These are phyloP conservation scores for Fusarium siculi DNA, from an alignment of 2,329 filamentous ascomycete species.

Conservation along the genomic window DNA sequence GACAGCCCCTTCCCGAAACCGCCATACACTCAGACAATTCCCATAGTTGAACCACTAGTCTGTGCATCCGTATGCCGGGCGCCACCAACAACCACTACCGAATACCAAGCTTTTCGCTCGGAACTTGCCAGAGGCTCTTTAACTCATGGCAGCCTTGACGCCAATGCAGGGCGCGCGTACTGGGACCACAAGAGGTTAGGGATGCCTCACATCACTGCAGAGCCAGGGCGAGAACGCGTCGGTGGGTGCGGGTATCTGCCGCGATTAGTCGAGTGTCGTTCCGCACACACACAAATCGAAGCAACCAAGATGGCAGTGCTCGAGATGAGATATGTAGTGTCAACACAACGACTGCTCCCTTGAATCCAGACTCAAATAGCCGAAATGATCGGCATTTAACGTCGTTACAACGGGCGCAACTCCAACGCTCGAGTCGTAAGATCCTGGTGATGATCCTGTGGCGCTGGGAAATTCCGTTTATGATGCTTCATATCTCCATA, in stretches of 20 bases:
- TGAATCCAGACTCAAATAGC: not conserved
- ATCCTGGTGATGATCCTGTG: not conserved
- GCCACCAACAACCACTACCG: conserved; percentile 29
- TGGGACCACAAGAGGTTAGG: conserved; percentile 9
- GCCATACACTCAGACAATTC: not conserved
- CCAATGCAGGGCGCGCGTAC: conserved; percentile 3
- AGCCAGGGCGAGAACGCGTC: not conserved
- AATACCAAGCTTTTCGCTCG: conserved; percentile 29
- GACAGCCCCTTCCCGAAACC: conserved; percentile 16
- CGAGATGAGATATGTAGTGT: conserved; percentile 7
- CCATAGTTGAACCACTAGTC: not conserved
- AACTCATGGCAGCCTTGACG: not conserved
- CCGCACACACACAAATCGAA: not conserved
- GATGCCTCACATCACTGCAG: not conserved
- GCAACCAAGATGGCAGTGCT: not conserved
- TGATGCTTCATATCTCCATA: conserved; percentile 30
- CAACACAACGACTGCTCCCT: not conserved
- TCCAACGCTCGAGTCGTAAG: not conserved
- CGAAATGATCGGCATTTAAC: not conserved
- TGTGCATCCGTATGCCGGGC: conserved; percentile 9
- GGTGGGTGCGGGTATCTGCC: not conserved
- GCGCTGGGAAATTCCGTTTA: conserved; percentile 7
- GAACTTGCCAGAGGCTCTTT: conserved; percentile 21
- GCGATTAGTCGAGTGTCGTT: not conserved
- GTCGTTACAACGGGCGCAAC: not conserved